phyloP scores from a whole-genome alignment of 1,284 basidiomycete genomes.

The Sporisorium sorghi region DNA sequence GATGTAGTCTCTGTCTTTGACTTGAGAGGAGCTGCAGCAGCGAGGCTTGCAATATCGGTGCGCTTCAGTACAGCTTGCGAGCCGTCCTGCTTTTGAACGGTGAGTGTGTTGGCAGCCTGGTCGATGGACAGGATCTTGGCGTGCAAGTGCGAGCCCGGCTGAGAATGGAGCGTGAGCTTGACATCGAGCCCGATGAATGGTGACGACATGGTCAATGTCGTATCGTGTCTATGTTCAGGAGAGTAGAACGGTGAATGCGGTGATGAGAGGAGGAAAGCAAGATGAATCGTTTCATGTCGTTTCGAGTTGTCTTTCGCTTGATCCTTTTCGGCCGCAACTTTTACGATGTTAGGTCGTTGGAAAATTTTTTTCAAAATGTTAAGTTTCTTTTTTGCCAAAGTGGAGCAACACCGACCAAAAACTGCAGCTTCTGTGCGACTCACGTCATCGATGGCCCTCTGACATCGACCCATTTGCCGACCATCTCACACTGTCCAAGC shows the following conservation, averaged over 20 bases:
- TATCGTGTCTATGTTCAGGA: not conserved
- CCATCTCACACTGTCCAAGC: not conserved
- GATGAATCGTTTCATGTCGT: not conserved
- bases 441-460: slow-evolving; percentile 13
- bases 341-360: not conserved
- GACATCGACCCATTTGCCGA: not conserved
- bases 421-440: not conserved
- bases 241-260: slow-evolving; percentile 3
- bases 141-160: slow-evolving; percentile 21
- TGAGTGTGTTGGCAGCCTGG: slow-evolving; percentile 42
- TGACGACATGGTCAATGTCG: slow-evolving; percentile 29
- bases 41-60: slow-evolving; percentile 40
- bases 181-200: slow-evolving; percentile 46
- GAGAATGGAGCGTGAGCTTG: slow-evolving; percentile 44
- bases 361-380: no score
- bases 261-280: not conserved
- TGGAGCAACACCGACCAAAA: slow-evolving; percentile 9
- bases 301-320: no score
- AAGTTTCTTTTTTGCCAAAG: not conserved
- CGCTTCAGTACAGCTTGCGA: slow-evolving; percentile 32
- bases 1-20: slow-evolving; percentile 6
- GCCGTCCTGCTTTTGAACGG: slow-evolving; percentile 46
- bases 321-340: no score
- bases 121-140: slow-evolving; percentile 50
- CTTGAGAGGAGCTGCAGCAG: slow-evolving; percentile 22